A percentile compares a stretch with the other conserved stretches of the same genome.
Evolutionary conservation across 441 rosid genomes (phyloP).

Genomic region (Jatropha podagrica): DNA sequence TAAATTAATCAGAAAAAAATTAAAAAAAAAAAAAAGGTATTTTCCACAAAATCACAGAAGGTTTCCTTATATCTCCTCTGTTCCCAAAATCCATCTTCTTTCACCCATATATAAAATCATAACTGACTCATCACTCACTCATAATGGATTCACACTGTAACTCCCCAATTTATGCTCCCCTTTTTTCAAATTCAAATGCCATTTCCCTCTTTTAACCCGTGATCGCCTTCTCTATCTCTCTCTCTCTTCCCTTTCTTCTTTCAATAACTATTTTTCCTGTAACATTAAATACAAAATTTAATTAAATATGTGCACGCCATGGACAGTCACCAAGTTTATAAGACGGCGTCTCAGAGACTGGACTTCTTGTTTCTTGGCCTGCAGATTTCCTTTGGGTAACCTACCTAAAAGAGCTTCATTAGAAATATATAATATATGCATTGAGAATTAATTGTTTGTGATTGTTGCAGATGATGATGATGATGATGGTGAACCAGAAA

Average conservation of each 20-base stretch:
- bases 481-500: not conserved
- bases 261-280: not conserved
- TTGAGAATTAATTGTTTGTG: not conserved
- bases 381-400: conserved; percentile 46
- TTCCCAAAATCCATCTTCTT: conserved; percentile 22
- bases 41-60: too few relatives aligned
- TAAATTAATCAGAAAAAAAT: too few relatives aligned
- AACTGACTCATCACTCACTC: conserved; percentile 22
- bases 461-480: conserved; percentile 35
- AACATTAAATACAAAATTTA: not conserved
- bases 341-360: conserved; percentile 61
- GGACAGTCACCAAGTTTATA: conserved; percentile 47
- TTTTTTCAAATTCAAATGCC: conserved; percentile 44
- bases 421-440: not conserved
- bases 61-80: conserved; percentile 2
- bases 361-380: conserved; percentile 67
- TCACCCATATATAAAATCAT: conserved; percentile 34
- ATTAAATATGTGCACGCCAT: conserved; percentile 43
- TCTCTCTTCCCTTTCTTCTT: not conserved
- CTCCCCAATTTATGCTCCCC: conserved; percentile 28
- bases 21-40: too few relatives aligned
- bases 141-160: conserved; percentile 28
- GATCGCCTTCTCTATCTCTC: not conserved
- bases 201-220: conserved; percentile 24
- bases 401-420: not conserved